Percentiles rank a stretch among this genome's conserved stretches.
Conservation (phyloP, 2,329 filamentous ascomycete genomes). For the Colletotrichum sp. region DNA sequence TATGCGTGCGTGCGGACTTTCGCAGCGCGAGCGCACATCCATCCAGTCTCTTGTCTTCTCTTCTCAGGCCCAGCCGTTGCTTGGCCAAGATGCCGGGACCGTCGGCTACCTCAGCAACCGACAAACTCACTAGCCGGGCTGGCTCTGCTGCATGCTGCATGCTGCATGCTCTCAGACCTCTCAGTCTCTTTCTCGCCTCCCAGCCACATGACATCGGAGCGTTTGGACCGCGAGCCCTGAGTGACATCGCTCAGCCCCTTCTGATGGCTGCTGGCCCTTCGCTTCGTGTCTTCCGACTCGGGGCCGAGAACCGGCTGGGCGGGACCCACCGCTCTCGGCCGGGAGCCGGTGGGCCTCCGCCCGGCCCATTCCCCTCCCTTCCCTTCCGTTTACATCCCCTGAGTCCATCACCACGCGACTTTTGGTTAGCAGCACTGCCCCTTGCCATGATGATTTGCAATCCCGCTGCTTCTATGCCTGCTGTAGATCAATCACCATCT, state of each 20-base stretch:
- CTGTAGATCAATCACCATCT: slow-evolving; percentile 4
- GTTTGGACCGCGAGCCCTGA: background rate
- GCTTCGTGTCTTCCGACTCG: background rate
- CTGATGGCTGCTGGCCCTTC: background rate
- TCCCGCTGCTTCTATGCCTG: slow-evolving; percentile 13
- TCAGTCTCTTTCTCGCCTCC: background rate
- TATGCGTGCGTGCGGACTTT: background rate
- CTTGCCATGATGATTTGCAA: background rate
- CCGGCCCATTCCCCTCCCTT: background rate
- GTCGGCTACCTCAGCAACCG: background rate
- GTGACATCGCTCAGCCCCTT: background rate
- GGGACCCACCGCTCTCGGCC: background rate
- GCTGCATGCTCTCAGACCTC: background rate
- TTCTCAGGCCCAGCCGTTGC: background rate
- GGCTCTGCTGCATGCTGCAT: background rate
- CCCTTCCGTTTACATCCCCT: background rate
- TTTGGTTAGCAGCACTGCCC: background rate
- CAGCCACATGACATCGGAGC: background rate
- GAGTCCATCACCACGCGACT: background rate
- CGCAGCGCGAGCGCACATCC: background rate
- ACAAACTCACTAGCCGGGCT: background rate
- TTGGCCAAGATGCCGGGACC: background rate
- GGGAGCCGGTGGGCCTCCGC: background rate
- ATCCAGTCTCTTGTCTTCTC: background rate
- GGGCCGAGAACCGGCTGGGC: background rate